These are phyloP conservation scores for Daldinia concentrica DNA, from an alignment of 495 filamentous ascomycete genomes.

Conservation along the genomic window DNA sequence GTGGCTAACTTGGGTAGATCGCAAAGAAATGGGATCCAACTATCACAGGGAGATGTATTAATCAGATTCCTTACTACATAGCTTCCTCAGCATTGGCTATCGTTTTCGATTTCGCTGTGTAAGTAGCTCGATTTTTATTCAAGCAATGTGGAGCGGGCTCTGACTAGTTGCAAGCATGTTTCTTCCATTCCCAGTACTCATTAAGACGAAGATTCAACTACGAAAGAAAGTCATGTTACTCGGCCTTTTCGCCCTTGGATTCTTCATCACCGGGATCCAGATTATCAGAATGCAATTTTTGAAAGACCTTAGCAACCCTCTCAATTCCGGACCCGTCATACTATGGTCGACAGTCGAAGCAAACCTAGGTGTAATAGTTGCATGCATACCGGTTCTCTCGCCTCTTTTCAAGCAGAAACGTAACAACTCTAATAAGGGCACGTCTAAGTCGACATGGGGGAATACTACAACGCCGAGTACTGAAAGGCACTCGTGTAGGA, in stretches of 20 bases:
- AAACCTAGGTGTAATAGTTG: slow-evolving; percentile 61
- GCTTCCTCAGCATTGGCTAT: slow-evolving; percentile 54
- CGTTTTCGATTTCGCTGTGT: slow-evolving; percentile 60
- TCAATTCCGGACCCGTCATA: slow-evolving; percentile 57
- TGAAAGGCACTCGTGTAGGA: background rate
- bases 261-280: slow-evolving; percentile 65
- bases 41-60: slow-evolving; percentile 55
- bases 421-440: slow-evolving; percentile 36
- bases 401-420: slow-evolving; percentile 58
- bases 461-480: background rate
- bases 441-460: background rate
- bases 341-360: slow-evolving; percentile 64
- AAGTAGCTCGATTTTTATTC: slow-evolving; percentile 23
- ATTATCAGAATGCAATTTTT: slow-evolving; percentile 64
- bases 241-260: slow-evolving; percentile 59
- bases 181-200: slow-evolving; percentile 62
- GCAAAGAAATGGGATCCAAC: slow-evolving; percentile 57
- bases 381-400: slow-evolving; percentile 60
- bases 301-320: slow-evolving; percentile 52
- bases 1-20: slow-evolving; percentile 40
- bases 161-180: slow-evolving; percentile 47
- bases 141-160: background rate
- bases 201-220: slow-evolving; percentile 51
- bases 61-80: slow-evolving; percentile 55
- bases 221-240: slow-evolving; percentile 55